These are phyloP conservation scores for Colletotrichum simmondsii DNA, from an alignment of 2,329 filamentous ascomycete species.

Conservation along the genomic window DNA sequence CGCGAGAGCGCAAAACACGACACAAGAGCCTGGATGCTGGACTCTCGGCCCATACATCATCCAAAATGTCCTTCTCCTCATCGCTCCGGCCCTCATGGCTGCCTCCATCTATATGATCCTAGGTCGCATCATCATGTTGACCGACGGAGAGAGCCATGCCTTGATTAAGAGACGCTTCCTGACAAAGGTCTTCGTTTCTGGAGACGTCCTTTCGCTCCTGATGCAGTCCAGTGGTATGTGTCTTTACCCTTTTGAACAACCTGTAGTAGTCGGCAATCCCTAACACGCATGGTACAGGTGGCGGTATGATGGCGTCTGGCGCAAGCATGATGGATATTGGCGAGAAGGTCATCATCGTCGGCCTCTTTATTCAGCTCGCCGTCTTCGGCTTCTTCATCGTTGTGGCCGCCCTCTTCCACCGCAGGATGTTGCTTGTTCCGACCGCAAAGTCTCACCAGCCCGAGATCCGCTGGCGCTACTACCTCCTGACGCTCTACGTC, in stretches of 20 bases:
- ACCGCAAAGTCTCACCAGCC: conserved; percentile 35
- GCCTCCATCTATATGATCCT: conserved; percentile 61
- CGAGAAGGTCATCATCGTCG: conserved; percentile 60
- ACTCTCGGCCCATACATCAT: conserved; percentile 54
- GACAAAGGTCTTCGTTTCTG: conserved; percentile 62
- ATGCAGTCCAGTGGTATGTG: conserved; percentile 41
- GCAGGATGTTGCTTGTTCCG: conserved; percentile 33
- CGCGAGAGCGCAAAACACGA: conserved; percentile 13
- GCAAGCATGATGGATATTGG: conserved; percentile 41
- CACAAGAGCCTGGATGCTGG: conserved; percentile 44
- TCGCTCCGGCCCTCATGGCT: conserved; percentile 55
- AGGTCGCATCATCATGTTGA: conserved; percentile 50
- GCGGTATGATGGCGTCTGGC: conserved; percentile 31
- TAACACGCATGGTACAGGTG: not conserved
- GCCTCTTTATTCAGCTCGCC: conserved; percentile 64
- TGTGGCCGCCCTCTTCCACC: conserved; percentile 56
- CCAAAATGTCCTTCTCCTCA: conserved; percentile 48
- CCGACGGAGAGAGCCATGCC: conserved; percentile 51
- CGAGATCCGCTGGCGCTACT: conserved; percentile 41
- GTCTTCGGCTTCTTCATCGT: conserved; percentile 64
- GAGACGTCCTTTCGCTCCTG: conserved; percentile 59
- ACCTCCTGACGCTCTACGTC: conserved; percentile 45
- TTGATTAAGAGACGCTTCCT: conserved; percentile 56
- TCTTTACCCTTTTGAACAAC: no score
- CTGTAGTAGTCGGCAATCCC: not conserved